Conservation (phyloP, 1,139 yeast genomes). For the Yamadazyma taylorii region DNA sequence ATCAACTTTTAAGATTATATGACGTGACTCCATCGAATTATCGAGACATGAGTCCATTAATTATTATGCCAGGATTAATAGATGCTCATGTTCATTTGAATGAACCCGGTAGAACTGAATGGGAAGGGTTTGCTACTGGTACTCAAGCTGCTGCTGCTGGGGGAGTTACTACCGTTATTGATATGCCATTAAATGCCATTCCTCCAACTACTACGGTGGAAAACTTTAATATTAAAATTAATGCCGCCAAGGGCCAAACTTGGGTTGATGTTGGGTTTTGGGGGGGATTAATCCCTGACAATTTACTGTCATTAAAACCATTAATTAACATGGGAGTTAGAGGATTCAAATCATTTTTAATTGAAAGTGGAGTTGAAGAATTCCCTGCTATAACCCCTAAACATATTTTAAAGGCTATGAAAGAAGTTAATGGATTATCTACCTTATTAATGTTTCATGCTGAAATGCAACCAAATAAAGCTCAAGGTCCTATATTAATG, state of each 20-base stretch:
- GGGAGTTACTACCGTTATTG: constrained; percentile 93
- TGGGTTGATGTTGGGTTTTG: constrained; percentile 96
- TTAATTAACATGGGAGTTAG: constrained; percentile 82
- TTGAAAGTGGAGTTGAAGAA: constrained; percentile 92
- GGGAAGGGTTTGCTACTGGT: constrained; percentile 96
- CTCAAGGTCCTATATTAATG: constrained; percentile 24
- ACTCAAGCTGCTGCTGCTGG: constrained; percentile 92
- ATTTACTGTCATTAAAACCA: constrained; percentile 67
- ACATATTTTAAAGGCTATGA: constrained; percentile 67
- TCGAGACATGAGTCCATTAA: constrained; percentile 61
- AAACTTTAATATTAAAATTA: constrained; percentile 69
- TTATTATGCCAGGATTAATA: constrained; percentile 84
- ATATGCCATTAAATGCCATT: constrained; percentile 94
- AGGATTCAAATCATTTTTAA: constrained; percentile 88
- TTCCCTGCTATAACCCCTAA: constrained; percentile 75
- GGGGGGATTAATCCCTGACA: constrained; percentile 91
- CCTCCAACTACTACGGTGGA: constrained; percentile 90
- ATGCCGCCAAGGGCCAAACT: constrained; percentile 77
- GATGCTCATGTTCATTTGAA: constrained; percentile 92
- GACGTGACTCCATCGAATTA: constrained; percentile 42
- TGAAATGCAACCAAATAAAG: constrained; percentile 62
- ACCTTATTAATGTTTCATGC: constrained; percentile 92
- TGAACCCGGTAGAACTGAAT: constrained; percentile 92
- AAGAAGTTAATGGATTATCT: constrained; percentile 54
- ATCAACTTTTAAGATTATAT: constrained; percentile 40